Conservation (phyloP, 345 rosid genomes). For the Conringia planisiliqua region DNA sequence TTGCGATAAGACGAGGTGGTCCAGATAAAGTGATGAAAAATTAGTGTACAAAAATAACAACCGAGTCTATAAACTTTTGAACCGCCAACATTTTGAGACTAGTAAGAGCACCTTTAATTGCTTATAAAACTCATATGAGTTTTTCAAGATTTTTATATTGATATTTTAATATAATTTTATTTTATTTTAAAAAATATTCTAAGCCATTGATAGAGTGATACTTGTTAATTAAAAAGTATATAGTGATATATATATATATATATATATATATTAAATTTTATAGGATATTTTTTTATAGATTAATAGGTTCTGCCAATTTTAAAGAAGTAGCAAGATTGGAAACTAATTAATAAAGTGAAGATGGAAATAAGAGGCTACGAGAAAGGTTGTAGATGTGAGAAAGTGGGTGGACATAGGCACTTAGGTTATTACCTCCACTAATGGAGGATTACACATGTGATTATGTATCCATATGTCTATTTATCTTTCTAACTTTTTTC, state of each 20-base stretch:
- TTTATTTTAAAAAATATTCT: no score
- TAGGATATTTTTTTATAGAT: neutral
- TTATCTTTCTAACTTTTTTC: neutral
- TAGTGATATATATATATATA: no score
- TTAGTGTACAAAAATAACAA: neutral
- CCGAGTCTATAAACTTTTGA: neutral
- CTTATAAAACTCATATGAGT: no score
- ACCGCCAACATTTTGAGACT: neutral
- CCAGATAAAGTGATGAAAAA: neutral
- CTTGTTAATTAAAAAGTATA: no score
- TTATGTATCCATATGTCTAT: constrained; percentile 35
- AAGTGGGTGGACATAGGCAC: constrained; percentile 38
- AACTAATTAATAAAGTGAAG: neutral
- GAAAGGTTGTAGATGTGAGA: constrained; percentile 17
- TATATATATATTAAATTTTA: no score
- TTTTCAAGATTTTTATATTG: no score
- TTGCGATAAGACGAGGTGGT: neutral
- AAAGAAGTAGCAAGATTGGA: neutral
- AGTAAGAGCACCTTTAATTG: neutral
- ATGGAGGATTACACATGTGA: constrained; percentile 67
- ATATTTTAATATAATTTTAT: no score
- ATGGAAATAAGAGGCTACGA: neutral
- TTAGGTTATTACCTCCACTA: constrained; percentile 54
- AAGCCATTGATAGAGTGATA: no score
- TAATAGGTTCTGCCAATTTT: neutral